Evolutionary conservation across 2,329 filamentous ascomycete species (phyloP).

Genomic region (Hymenoscyphus linearis): DNA sequence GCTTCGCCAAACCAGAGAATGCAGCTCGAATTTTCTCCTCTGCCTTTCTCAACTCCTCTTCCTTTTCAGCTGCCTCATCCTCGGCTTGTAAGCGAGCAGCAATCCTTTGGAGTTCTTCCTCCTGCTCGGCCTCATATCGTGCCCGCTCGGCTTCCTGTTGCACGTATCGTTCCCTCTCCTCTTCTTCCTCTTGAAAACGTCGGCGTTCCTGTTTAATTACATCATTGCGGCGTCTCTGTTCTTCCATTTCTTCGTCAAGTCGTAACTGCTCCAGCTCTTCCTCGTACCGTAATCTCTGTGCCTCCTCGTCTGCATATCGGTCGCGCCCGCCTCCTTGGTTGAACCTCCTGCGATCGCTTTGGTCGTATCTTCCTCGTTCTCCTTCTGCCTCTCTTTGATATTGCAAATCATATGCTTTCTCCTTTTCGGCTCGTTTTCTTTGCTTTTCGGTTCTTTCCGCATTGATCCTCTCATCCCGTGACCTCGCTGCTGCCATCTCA

Average conservation of each 20-base stretch:
- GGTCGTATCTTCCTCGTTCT: neutral
- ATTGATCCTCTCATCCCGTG: neutral
- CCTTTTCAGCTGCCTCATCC: conserved; percentile 4
- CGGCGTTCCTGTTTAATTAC: conserved; percentile 1
- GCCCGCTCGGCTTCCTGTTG: neutral
- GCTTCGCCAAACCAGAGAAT: conserved; percentile 7
- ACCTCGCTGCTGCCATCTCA: neutral
- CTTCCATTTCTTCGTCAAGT: neutral
- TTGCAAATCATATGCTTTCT: neutral
- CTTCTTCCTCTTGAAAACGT: neutral
- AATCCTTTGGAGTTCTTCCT: neutral
- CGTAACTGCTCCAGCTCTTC: neutral
- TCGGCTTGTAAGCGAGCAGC: neutral
- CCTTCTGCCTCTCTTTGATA: neutral
- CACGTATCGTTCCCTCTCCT: neutral
- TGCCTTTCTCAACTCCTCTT: conserved; percentile 5
- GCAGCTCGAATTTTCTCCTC: conserved; percentile 10
- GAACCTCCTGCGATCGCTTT: neutral
- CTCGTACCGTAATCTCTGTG: neutral
- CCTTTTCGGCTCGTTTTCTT: neutral
- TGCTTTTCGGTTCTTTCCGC: neutral
- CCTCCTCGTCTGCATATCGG: neutral
- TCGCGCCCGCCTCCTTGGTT: neutral
- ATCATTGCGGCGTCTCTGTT: conserved; percentile 1
- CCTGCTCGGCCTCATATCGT: neutral